Conservation (phyloP, 192 early-diverging fungal genomes). For the Backusella morwellensis region DNA sequence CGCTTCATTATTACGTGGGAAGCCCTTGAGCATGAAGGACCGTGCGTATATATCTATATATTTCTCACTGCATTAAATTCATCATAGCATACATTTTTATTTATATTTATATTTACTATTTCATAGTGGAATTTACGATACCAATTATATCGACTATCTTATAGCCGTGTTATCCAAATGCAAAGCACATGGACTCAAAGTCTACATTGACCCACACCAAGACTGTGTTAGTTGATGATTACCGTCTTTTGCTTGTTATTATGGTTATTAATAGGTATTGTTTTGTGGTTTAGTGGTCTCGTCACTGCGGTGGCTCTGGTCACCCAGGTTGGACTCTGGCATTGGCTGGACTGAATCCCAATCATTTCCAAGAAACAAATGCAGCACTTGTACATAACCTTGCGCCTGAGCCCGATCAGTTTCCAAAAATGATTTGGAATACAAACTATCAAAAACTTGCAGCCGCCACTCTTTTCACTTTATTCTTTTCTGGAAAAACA, state of each 20-base stretch:
- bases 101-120: background rate
- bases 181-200: slow-evolving; percentile 42
- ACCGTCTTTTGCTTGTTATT: background rate
- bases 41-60: slow-evolving; percentile 40
- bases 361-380: slow-evolving; percentile 40
- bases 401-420: slow-evolving; percentile 41
- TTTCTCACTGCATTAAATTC: background rate
- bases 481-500: slow-evolving; percentile 48
- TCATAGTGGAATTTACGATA: slow-evolving; percentile 52
- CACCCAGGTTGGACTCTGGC: slow-evolving; percentile 54
- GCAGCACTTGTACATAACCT: slow-evolving; percentile 56
- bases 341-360: slow-evolving; percentile 49
- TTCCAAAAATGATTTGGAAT: slow-evolving; percentile 60
- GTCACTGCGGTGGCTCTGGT: slow-evolving; percentile 57
- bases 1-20: slow-evolving; percentile 78
- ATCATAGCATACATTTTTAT: background rate
- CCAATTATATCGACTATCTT: slow-evolving; percentile 53
- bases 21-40: slow-evolving; percentile 62
- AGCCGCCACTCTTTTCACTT: slow-evolving; percentile 53
- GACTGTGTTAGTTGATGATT: slow-evolving; percentile 42
- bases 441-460: slow-evolving; percentile 60
- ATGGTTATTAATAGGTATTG: background rate
- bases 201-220: slow-evolving; percentile 60
- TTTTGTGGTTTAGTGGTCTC: slow-evolving; percentile 45
- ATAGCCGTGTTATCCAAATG: slow-evolving; percentile 48